Base-by-base conservation (phyloP, 176 grass and related monocot genomes). In the Coix lacrymajobi region DNA sequence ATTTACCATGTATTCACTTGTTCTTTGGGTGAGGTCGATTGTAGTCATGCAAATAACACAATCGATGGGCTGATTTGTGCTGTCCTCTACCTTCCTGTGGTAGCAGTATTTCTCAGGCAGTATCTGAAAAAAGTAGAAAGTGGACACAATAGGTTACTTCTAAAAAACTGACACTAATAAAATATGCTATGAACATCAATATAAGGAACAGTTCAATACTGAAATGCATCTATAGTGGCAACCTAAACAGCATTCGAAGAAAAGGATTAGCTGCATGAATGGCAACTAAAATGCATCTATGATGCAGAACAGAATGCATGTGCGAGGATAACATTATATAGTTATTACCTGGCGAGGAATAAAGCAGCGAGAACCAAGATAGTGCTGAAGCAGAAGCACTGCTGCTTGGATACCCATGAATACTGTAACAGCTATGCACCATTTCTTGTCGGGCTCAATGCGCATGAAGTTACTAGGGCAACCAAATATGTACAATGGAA, bases 41-140 rank as follows among this genome's bases (percentile, higher is more conserved):
- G 87, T 87, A 70, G 93, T 92, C 96, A 98, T 98, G 83, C 96
- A 98, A 83, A 98, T 98, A 69, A 98, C 93, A 61, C 96, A 98
- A 77, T 98, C 92, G 0, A 81, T 81, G 11, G 87, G 74, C 82
- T 91, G 95, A 73, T 87, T 94, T 44, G 79, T 64, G 79, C 39
- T 80, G 58, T 87, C 88, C 79, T 93, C 91, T 4, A 90, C 74
- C 91, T 95, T 98, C 39, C 93, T 89, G 78, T 95, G 83, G 76
- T 98, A 98, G 83, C 90, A 91, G 56, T 98, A 98, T 88, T 98
- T 98, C 78, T 95, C 93, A 38, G 96, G 96, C 70, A 98, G 88
- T 39, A 98, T 92, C 96, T 98, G 87, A 38, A 87, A 89, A 30
- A 11, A 28, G 58, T 6, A 52, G 31, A 25, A 48, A 69, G n/a